phyloP scores from a whole-genome alignment of 176 grass and related monocot species.

The Aegilops umbellulata region DNA sequence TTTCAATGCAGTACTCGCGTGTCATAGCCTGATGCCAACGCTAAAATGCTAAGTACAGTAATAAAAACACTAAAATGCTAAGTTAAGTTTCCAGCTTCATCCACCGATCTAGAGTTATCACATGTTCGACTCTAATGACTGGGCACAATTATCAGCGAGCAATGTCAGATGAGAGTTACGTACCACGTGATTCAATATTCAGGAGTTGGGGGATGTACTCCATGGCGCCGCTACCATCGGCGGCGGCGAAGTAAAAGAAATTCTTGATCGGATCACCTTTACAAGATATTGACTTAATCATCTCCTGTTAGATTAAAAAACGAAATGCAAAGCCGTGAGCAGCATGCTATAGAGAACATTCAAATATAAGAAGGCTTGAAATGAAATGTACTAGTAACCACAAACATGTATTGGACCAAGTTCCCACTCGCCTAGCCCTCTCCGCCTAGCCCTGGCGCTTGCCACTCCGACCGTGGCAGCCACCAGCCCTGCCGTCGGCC shows the following conservation, averaged over 20 bases:
- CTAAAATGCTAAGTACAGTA: background rate
- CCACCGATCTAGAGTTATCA: conserved; percentile 8
- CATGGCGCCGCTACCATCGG: conserved; percentile 78
- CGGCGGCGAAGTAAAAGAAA: conserved; percentile 73
- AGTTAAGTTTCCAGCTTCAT: background rate
- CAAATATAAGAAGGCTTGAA: background rate
- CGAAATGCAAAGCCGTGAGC: background rate
- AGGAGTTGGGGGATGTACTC: conserved; percentile 59
- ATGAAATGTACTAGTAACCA: no score
- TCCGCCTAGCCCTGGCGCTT: no score
- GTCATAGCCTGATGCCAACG: background rate
- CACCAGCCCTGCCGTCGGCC: no score
- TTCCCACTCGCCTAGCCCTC: no score
- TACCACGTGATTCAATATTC: background rate
- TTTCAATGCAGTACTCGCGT: background rate
- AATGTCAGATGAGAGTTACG: background rate
- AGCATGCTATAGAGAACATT: background rate
- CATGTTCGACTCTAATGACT: conserved; percentile 12
- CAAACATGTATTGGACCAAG: no score
- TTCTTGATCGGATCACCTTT: conserved; percentile 92
- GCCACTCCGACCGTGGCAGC: no score
- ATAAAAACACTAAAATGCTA: background rate
- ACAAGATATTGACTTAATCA: conserved; percentile 87
- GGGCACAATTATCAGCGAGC: conserved; percentile 23
- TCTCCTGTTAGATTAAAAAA: conserved; percentile 52